These are phyloP conservation scores for Phytophthora meadii DNA, from an alignment of 352 stramenopile species.

Conservation along the genomic window DNA sequence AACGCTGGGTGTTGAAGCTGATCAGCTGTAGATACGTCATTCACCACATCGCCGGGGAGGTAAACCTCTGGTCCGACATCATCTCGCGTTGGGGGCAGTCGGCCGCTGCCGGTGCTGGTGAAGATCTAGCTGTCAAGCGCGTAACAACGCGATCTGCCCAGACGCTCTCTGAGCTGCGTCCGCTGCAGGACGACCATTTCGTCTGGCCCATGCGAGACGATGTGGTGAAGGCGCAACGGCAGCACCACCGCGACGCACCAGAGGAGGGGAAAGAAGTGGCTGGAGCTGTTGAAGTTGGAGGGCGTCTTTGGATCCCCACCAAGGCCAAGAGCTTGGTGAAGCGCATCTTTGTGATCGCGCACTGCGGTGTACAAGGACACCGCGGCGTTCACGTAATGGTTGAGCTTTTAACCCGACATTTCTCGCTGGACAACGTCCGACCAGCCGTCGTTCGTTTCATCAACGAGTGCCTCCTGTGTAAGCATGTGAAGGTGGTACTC, in stretches of 20 bases:
- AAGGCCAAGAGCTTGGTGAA: slow-evolving; percentile 2
- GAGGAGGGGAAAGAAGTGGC: not conserved
- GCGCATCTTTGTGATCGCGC: slow-evolving; percentile 7
- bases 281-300: not conserved
- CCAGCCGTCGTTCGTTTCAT: slow-evolving; percentile 7
- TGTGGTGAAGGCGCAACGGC: not conserved
- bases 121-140: slow-evolving; percentile 3
- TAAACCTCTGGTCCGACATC: slow-evolving; percentile 23
- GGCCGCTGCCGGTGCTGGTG: too few species aligned
- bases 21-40: slow-evolving; percentile 16
- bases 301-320: slow-evolving; percentile 5
- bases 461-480: slow-evolving; percentile 16
- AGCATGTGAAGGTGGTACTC: slow-evolving; percentile 10
- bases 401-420: slow-evolving; percentile 5
- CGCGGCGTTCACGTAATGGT: slow-evolving; percentile 19
- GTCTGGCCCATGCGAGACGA: slow-evolving; percentile 2
- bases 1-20: slow-evolving; percentile 16
- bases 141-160: slow-evolving; percentile 5
- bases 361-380: slow-evolving; percentile 5
- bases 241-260: not conserved
- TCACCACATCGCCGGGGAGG: slow-evolving; percentile 24
- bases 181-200: slow-evolving; percentile 14
- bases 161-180: slow-evolving; percentile 6
- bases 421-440: slow-evolving; percentile 1
- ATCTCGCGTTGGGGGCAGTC: slow-evolving; percentile 3